Conservation (phyloP, 352 stramenopile genomes). For the Phytopythium ostracodes region DNA sequence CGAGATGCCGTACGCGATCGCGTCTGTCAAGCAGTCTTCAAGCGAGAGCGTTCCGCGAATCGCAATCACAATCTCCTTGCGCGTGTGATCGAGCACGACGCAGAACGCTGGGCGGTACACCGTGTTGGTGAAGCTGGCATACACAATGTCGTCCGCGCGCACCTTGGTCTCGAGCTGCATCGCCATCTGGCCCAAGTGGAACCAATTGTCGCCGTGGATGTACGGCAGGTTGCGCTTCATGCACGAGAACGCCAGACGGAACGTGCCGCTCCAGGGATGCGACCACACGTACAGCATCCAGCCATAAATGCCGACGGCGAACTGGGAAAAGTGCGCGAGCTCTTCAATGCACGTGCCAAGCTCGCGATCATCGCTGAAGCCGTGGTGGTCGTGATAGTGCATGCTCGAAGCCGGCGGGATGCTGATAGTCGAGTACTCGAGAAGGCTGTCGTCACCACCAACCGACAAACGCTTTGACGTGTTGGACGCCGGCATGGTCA, state of each 20-base stretch:
- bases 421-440: slow-evolving; percentile 45
- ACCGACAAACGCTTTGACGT: slow-evolving; percentile 17
- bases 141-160: slow-evolving; percentile 67
- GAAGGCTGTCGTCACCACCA: slow-evolving; percentile 15
- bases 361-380: slow-evolving; percentile 35
- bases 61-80: slow-evolving; percentile 69
- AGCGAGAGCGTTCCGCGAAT: slow-evolving; percentile 84
- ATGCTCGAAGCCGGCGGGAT: slow-evolving; percentile 20
- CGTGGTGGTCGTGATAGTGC: slow-evolving; percentile 40
- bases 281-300: slow-evolving; percentile 91
- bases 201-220: slow-evolving; percentile 86
- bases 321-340: slow-evolving; percentile 82
- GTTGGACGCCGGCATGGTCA: slow-evolving; percentile 10
- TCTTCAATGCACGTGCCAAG: slow-evolving; percentile 50
- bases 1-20: slow-evolving; percentile 78
- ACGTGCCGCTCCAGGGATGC: slow-evolving; percentile 80
- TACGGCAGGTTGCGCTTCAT: slow-evolving; percentile 52
- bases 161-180: slow-evolving; percentile 76
- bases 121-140: slow-evolving; percentile 74
- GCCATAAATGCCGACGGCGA: slow-evolving; percentile 82
- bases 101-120: slow-evolving; percentile 82
- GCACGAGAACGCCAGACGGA: slow-evolving; percentile 72
- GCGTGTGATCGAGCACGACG: slow-evolving; percentile 71
- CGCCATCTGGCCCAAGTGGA: slow-evolving; percentile 73
- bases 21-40: slow-evolving; percentile 85